These are phyloP conservation scores for Leccinum subrobustum DNA, from an alignment of 1,284 basidiomycete species.

Conservation along the genomic window DNA sequence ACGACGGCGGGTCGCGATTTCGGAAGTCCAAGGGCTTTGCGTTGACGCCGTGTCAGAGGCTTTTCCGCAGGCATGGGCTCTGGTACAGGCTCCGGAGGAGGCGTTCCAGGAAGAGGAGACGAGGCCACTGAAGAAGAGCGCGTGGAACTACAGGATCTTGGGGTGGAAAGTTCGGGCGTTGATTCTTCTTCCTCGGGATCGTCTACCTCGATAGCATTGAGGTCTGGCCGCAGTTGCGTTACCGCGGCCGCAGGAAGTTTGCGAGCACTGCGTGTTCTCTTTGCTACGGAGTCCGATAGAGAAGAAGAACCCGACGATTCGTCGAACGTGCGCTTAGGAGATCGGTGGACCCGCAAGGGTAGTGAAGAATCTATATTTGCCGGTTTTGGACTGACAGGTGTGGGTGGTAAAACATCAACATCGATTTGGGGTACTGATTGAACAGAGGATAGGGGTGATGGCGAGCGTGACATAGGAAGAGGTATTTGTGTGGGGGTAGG, in stretches of 20 bases:
- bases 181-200: constrained; percentile 38
- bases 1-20: constrained; percentile 41
- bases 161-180: constrained; percentile 45
- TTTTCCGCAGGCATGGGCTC: constrained; percentile 24
- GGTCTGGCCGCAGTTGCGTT: constrained; percentile 20
- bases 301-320: constrained; percentile 52
- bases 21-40: constrained; percentile 65
- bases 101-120: constrained; percentile 35
- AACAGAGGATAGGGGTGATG: constrained; percentile 39
- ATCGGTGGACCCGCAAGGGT: constrained; percentile 39
- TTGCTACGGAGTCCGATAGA: constrained; percentile 43
- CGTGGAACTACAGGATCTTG: constrained; percentile 39
- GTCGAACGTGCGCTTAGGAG: constrained; percentile 69
- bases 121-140: constrained; percentile 45
- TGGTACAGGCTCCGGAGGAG: constrained; percentile 34
- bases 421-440: constrained; percentile 31
- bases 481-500: constrained; percentile 37
- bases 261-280: constrained; percentile 40
- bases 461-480: constrained; percentile 45
- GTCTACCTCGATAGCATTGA: constrained; percentile 30
- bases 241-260: constrained; percentile 20
- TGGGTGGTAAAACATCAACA: constrained; percentile 30
- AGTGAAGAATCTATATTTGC: constrained; percentile 26
- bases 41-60: constrained; percentile 59
- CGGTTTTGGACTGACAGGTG: constrained; percentile 22